These are phyloP conservation scores for Hypoxylon fuscum DNA, from an alignment of 495 filamentous ascomycete species.

Conservation along the genomic window DNA sequence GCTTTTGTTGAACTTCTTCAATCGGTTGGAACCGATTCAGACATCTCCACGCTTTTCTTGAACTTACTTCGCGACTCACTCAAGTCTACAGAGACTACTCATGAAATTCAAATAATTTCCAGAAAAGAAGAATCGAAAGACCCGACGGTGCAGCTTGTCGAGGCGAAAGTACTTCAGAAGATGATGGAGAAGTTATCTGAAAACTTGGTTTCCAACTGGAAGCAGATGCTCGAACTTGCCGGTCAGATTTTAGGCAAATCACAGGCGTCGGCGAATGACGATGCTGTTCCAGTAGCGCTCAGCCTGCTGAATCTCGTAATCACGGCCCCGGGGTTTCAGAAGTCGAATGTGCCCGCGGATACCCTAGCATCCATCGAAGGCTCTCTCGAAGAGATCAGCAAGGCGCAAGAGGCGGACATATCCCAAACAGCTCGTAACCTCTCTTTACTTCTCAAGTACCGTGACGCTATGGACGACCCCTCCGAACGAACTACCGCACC, in stretches of 20 bases:
- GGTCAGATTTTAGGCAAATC: slow-evolving; percentile 67
- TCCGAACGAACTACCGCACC: slow-evolving; percentile 43
- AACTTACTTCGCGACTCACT: slow-evolving; percentile 72
- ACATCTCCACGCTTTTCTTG: slow-evolving; percentile 70
- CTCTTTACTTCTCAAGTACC: slow-evolving; percentile 64
- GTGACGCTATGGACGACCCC: slow-evolving; percentile 57
- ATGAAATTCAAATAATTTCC: slow-evolving; percentile 36
- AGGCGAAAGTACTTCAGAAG: slow-evolving; percentile 71
- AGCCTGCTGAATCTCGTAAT: slow-evolving; percentile 74
- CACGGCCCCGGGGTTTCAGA: slow-evolving; percentile 68
- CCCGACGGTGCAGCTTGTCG: slow-evolving; percentile 58
- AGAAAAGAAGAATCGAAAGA: slow-evolving; percentile 53
- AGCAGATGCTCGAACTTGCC: slow-evolving; percentile 62
- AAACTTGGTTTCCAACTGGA: slow-evolving; percentile 39
- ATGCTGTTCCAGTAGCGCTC: slow-evolving; percentile 66
- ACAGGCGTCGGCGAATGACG: slow-evolving; percentile 58
- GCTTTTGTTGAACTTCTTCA: slow-evolving; percentile 65
- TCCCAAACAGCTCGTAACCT: slow-evolving; percentile 66
- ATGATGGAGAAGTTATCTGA: slow-evolving; percentile 73
- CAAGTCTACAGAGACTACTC: slow-evolving; percentile 24
- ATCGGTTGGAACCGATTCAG: slow-evolving; percentile 61
- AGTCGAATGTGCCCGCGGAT: slow-evolving; percentile 54
- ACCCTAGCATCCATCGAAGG: slow-evolving; percentile 61
- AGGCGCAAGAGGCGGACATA: slow-evolving; percentile 40
- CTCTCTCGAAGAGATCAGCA: slow-evolving; percentile 57